Conservation (phyloP, 139 green algal species). For the Bryopsis sp. region DNA sequence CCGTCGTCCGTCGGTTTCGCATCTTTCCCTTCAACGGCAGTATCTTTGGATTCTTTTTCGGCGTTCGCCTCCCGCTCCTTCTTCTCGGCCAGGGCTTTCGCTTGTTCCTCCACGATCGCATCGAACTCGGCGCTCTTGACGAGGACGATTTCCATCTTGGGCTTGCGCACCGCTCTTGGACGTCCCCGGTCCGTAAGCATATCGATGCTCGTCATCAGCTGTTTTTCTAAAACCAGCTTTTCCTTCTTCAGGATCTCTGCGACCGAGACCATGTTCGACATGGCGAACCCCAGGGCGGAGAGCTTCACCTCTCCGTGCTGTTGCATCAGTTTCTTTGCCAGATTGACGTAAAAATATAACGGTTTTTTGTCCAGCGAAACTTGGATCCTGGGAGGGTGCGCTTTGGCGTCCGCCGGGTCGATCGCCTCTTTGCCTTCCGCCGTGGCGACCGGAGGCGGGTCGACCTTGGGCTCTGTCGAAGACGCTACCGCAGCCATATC, state of each 20-base stretch:
- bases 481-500: too few relatives aligned
- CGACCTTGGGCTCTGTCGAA: too few relatives aligned
- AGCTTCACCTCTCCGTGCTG: conserved; percentile 75
- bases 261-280: conserved; percentile 72
- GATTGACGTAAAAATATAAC: conserved; percentile 71
- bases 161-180: conserved; percentile 47
- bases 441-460: too few relatives aligned
- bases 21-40: not conserved
- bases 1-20: not conserved
- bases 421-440: too few relatives aligned
- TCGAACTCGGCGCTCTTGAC: conserved; percentile 63
- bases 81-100: conserved; percentile 5
- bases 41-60: not conserved
- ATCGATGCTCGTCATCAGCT: conserved; percentile 26
- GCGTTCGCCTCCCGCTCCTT: not conserved
- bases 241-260: conserved; percentile 79
- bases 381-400: conserved; percentile 34
- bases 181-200: conserved; percentile 24
- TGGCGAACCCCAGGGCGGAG: conserved; percentile 68
- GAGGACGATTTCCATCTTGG: conserved; percentile 72
- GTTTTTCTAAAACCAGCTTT: conserved; percentile 52
- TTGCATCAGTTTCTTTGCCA: conserved; percentile 58
- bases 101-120: conserved; percentile 27
- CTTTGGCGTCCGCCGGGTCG: too few relatives aligned
- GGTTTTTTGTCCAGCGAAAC: conserved; percentile 61